A percentile compares a stretch with the other conserved stretches of the same genome.
Conservation (phyloP, 768 basidiomycete species). For the Rhodotorula kratochvilovae region DNA sequence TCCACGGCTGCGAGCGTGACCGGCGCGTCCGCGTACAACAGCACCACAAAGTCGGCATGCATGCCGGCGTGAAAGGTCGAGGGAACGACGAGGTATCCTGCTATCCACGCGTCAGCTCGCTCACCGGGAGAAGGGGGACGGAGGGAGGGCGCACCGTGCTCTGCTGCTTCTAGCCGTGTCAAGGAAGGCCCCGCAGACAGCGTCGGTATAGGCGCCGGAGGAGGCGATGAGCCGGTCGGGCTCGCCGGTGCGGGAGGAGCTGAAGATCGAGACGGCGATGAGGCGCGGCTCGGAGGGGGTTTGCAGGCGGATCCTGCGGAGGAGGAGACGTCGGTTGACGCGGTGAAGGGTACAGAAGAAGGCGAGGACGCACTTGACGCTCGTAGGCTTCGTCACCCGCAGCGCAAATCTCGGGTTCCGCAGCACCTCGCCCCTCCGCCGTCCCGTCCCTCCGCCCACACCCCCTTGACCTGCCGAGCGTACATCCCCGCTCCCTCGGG, state of each 20-base stretch:
- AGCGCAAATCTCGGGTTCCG: slow-evolving; percentile 67
- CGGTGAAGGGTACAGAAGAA: no score
- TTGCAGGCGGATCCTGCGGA: slow-evolving; percentile 64
- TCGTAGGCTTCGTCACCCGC: slow-evolving; percentile 51
- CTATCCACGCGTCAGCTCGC: slow-evolving; percentile 49
- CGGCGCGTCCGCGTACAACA: slow-evolving; percentile 20
- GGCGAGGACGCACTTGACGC: slow-evolving; percentile 56
- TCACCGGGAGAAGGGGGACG: rapidly evolving
- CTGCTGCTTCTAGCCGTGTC: slow-evolving; percentile 2
- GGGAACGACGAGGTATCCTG: slow-evolving; percentile 65
- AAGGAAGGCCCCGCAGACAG: slow-evolving; percentile 64
- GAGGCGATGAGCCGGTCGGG: slow-evolving; percentile 54
- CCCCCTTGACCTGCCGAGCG: slow-evolving; percentile 60
- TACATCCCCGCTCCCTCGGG: slow-evolving; percentile 91
- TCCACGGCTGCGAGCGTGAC: not conserved
- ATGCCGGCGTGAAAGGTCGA: slow-evolving; percentile 67
- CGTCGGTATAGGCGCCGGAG: slow-evolving; percentile 75
- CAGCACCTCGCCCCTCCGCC: not conserved
- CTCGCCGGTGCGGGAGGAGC: slow-evolving; percentile 54
- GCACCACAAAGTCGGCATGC: slow-evolving; percentile 57
- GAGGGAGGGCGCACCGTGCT: slow-evolving; percentile 34
- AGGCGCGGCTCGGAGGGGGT: slow-evolving; percentile 53
- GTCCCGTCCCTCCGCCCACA: slow-evolving; percentile 58
- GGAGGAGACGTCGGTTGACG: not conserved
- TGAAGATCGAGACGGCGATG: slow-evolving; percentile 58